Base-by-base conservation (phyloP, 2,329 filamentous ascomycete genomes). In the Byssoonygena ceratinophila region DNA sequence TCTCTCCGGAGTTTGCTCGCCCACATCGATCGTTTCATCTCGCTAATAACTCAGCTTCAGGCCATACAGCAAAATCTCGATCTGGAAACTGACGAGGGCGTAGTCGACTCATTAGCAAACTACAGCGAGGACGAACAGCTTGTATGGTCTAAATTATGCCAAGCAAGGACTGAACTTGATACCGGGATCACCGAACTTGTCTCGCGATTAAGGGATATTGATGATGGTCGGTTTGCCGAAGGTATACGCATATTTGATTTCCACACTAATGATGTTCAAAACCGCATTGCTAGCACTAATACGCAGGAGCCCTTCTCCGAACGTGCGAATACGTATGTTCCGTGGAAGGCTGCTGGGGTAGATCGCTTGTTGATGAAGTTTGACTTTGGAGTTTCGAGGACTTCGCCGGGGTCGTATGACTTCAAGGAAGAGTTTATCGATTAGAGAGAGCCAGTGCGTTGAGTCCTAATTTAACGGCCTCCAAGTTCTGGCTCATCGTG, bases 311-410 rank as follows among this genome's bases (percentile, higher is more conserved):
- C 62, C 45, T 40, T 56, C 12, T 59, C 57, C n/a, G 63, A 64
- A 32, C 59, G 63, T 14, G 63, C 61, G 9, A 63, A 63, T 23
- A 63, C 68, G 56, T 95, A 87, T 65, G 75, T 83, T 27, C 84
- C 87, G 0, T 77, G 80, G 56, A 81, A 84, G 55, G 79, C 87
- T 2, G 87, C 87, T 0, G 86, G 88, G 0, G 81, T 96, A 43
- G 88, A 95, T 70, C 76, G 86, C 54, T 69, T 96, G 64, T 68
- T 96, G 64, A 94, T 95, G 87, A 95, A 95, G 73, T 72, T 96
- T 60, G 89, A 95, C 59, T 81, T 78, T 55, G 63, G 67, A 54
- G 61, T 66, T 53, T 55, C 64, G 55, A 61, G 57, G 55, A 32
- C 27, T 20, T 9, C 36, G 2, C 54, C 32, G n/a, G 46, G 48